Conservation (phyloP, 345 rosid genomes). For the Salix exigua region DNA sequence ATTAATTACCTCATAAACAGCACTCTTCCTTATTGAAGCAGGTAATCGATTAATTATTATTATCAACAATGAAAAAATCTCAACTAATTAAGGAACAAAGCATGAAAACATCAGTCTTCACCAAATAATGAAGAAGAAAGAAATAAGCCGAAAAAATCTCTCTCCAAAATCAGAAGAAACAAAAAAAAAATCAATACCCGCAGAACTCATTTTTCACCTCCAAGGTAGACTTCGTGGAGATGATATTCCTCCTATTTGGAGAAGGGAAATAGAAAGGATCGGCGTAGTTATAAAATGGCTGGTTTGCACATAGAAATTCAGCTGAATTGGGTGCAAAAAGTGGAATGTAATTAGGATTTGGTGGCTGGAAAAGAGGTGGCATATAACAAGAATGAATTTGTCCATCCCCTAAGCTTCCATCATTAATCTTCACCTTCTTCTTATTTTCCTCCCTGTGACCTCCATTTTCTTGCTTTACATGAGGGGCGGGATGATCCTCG, state of each 20-base stretch:
- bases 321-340: slow-evolving; percentile 43
- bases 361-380: slow-evolving; percentile 37
- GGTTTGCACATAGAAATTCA: slow-evolving; percentile 46
- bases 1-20: not conserved
- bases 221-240: slow-evolving; percentile 37
- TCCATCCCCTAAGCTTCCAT: slow-evolving; percentile 38
- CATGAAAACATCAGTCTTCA: no score
- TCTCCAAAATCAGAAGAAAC: not conserved
- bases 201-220: slow-evolving; percentile 45
- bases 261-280: slow-evolving; percentile 43
- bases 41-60: not conserved
- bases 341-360: slow-evolving; percentile 35
- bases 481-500: slow-evolving; percentile 25
- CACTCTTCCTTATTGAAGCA: not conserved
- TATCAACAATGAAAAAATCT: not conserved
- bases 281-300: slow-evolving; percentile 34
- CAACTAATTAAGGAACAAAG: not conserved
- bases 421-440: slow-evolving; percentile 15
- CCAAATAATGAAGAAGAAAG: not conserved
- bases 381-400: slow-evolving; percentile 52
- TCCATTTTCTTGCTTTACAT: slow-evolving; percentile 11
- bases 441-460: slow-evolving; percentile 11
- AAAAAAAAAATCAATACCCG: slow-evolving; percentile 23
- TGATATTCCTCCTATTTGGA: slow-evolving; percentile 44
- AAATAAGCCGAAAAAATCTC: not conserved